Evolutionary conservation across 495 filamentous ascomycete species (phyloP).

Genomic region (Lasiosphaeria hispida): DNA sequence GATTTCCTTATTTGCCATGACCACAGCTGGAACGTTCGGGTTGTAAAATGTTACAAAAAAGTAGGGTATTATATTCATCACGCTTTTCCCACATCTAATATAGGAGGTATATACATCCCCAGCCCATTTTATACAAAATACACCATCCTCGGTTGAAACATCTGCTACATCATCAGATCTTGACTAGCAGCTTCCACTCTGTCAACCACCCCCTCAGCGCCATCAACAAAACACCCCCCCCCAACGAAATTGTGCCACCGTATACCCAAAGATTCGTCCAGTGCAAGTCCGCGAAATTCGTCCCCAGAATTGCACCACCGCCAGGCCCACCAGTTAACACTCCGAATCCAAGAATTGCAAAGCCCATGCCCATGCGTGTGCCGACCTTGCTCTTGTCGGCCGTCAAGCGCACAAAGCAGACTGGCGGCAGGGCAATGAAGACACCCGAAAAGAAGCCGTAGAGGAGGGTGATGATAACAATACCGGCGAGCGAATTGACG

Average conservation of each 20-base stretch:
- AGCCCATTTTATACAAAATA: too few relatives aligned
- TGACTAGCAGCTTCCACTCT: constrained; percentile 16
- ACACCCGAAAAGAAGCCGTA: constrained; percentile 39
- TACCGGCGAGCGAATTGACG: constrained; percentile 14
- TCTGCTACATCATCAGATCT: constrained; percentile 11
- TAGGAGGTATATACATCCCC: too few relatives aligned
- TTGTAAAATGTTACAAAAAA: too few relatives aligned
- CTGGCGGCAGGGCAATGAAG: constrained; percentile 64
- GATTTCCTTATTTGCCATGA: too few relatives aligned
- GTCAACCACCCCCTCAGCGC: constrained; percentile 13
- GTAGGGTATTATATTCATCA: too few relatives aligned
- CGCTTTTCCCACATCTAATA: too few relatives aligned
- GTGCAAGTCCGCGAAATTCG: constrained; percentile 14
- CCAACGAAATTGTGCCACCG: constrained; percentile 11
- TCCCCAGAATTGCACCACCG: constrained; percentile 33
- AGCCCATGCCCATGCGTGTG: constrained; percentile 71
- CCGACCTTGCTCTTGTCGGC: constrained; percentile 63
- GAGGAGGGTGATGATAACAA: constrained; percentile 32
- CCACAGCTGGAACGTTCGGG: too few relatives aligned
- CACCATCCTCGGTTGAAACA: too few relatives aligned
- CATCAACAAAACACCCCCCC: constrained; percentile 5
- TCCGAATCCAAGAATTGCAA: constrained; percentile 37
- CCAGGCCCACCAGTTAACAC: constrained; percentile 32
- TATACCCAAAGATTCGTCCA: constrained; percentile 36
- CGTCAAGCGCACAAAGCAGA: constrained; percentile 60